A percentile compares a stretch with the other conserved stretches of the same genome.
phyloP scores from a whole-genome alignment of 2,329 filamentous ascomycete species.

The Gnomoniopsis smithogilvyi region DNA sequence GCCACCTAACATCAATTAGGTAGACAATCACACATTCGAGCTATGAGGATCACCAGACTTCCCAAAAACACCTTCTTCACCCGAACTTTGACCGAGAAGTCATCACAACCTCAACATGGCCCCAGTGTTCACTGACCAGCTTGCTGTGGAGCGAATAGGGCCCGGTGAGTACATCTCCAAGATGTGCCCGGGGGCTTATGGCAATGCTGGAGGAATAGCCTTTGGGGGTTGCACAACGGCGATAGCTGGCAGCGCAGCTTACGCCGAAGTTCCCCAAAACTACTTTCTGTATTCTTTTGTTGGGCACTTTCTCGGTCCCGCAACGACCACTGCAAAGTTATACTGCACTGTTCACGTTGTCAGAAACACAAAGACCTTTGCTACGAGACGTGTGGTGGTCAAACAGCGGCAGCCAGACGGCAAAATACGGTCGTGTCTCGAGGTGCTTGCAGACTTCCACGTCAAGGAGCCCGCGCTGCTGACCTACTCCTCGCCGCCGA shows the following conservation, averaged over 20 bases:
- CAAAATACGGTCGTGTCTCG: slow-evolving; percentile 34
- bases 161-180: slow-evolving; percentile 9
- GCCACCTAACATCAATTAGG: too few relatives aligned
- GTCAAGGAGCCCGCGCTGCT: slow-evolving; percentile 34
- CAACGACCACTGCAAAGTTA: slow-evolving; percentile 36
- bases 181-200: background rate
- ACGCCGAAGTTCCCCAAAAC: slow-evolving; percentile 30
- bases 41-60: too few relatives aligned
- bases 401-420: slow-evolving; percentile 37
- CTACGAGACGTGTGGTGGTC: slow-evolving; percentile 43
- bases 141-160: slow-evolving; percentile 11
- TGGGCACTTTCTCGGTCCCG: slow-evolving; percentile 45
- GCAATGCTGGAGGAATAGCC: slow-evolving; percentile 26
- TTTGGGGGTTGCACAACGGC: slow-evolving; percentile 43
- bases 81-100: too few relatives aligned
- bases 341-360: slow-evolving; percentile 32
- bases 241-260: slow-evolving; percentile 39
- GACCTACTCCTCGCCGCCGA: slow-evolving; percentile 35
- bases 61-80: too few relatives aligned
- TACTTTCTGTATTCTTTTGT: slow-evolving; percentile 43
- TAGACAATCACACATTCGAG: too few relatives aligned
- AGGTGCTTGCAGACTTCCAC: slow-evolving; percentile 46
- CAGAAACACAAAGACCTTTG: slow-evolving; percentile 44
- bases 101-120: slow-evolving; percentile 4
- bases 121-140: slow-evolving; percentile 4